phyloP scores from a whole-genome alignment of 306 rosid species.

The Alnus glutinosa region DNA sequence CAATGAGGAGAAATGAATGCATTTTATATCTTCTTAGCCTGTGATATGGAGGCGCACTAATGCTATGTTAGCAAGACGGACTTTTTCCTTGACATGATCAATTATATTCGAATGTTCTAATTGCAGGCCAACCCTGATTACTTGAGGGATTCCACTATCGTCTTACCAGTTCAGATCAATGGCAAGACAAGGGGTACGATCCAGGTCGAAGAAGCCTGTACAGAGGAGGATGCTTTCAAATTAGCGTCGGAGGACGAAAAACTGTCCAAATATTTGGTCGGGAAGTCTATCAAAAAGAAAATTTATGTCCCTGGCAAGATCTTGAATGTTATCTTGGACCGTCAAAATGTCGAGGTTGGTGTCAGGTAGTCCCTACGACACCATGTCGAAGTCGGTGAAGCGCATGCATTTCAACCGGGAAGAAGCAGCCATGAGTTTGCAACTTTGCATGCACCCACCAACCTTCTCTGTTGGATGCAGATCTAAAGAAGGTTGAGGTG shows the following conservation, averaged over 20 bases:
- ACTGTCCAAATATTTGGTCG: conserved; percentile 66
- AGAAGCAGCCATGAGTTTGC: conserved; percentile 19
- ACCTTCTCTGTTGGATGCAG: not conserved
- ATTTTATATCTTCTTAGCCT: not conserved
- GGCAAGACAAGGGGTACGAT: conserved; percentile 97
- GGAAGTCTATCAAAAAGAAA: conserved; percentile 63
- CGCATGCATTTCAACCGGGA: conserved; percentile 18
- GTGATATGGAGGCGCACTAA: not conserved
- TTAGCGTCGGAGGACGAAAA: conserved; percentile 74
- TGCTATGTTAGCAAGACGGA: not conserved
- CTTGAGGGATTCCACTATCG: conserved; percentile 66
- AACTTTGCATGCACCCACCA: conserved; percentile 20
- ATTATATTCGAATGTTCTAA: conserved; percentile 16
- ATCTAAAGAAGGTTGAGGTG: not conserved
- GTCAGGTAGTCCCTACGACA: conserved; percentile 28
- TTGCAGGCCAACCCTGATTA: conserved; percentile 73
- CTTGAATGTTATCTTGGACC: conserved; percentile 82
- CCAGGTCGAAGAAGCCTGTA: conserved; percentile 76
- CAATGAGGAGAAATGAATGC: not conserved
- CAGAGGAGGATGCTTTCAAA: conserved; percentile 78
- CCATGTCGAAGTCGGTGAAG: not conserved
- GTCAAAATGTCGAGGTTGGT: conserved; percentile 55
- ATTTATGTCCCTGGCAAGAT: conserved; percentile 89
- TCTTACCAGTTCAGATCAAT: conserved; percentile 90
- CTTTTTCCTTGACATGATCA: not conserved